phyloP scores from a whole-genome alignment of 495 filamentous ascomycete species.

The Penicillium soppii region DNA sequence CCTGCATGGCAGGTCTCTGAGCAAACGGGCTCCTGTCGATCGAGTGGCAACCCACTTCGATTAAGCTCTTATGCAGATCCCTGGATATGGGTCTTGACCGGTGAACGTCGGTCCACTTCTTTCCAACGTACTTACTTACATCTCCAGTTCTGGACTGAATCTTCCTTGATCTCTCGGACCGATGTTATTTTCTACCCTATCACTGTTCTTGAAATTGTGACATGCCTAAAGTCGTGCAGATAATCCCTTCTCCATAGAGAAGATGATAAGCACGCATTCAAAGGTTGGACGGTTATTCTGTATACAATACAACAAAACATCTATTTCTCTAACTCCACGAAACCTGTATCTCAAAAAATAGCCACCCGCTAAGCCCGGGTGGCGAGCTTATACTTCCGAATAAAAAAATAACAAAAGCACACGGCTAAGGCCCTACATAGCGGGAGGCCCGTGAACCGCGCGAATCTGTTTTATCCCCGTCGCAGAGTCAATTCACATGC shows the following conservation, averaged over 20 bases:
- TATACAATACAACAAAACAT: too few species aligned
- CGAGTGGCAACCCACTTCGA: constrained; percentile 2
- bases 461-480: too few species aligned
- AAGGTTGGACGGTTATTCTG: too few species aligned
- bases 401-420: too few species aligned
- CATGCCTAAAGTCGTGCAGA: neutral
- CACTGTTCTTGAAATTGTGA: neutral
- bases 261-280: too few species aligned
- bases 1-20: too few species aligned
- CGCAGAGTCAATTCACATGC: constrained; percentile 6
- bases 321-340: too few species aligned
- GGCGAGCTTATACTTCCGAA: neutral
- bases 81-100: neutral
- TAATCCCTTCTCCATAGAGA: neutral
- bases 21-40: neutral
- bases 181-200: too few species aligned
- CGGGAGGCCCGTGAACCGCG: neutral
- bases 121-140: neutral
- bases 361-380: neutral
- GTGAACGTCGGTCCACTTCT: neutral
- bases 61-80: constrained; percentile 10
- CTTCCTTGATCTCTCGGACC: too few species aligned
- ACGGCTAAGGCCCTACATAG: too few species aligned
- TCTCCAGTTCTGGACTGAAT: neutral
- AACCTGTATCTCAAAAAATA: neutral